phyloP scores from a whole-genome alignment of 148 eudicot species.

The Salicornia ramosissima region DNA sequence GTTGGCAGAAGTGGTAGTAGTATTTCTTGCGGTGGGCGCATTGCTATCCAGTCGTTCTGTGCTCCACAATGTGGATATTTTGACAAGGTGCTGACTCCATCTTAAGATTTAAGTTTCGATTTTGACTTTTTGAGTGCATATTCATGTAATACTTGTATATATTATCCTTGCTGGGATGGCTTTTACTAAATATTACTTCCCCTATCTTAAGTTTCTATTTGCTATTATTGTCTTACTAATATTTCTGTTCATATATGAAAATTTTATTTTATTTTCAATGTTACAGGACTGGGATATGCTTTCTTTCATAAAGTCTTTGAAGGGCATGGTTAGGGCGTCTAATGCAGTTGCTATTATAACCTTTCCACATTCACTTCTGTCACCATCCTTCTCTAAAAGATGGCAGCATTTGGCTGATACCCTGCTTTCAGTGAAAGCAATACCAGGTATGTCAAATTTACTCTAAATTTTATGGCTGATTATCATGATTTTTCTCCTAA shows the following conservation, averaged over 20 bases:
- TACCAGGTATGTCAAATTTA: slow-evolving; percentile 52
- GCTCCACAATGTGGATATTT: slow-evolving; percentile 86
- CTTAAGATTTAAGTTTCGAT: neutral
- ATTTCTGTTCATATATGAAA: neutral
- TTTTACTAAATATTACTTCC: neutral
- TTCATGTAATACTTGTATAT: neutral
- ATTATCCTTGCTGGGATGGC: neutral
- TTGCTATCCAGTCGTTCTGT: slow-evolving; percentile 87
- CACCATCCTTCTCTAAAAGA: slow-evolving; percentile 69
- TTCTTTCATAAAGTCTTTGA: slow-evolving; percentile 75
- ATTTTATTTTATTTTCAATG: too few species aligned
- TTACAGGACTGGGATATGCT: slow-evolving; percentile 91
- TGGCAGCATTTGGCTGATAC: slow-evolving; percentile 98
- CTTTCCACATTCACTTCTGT: slow-evolving; percentile 71
- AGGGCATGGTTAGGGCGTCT: slow-evolving; percentile 62
- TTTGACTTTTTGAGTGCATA: neutral
- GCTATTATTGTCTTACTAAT: neutral
- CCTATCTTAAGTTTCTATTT: neutral
- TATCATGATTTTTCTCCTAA: neutral
- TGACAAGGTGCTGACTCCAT: slow-evolving; percentile 40
- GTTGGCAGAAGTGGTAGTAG: slow-evolving; percentile 41
- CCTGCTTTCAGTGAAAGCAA: slow-evolving; percentile 79
- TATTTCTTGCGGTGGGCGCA: slow-evolving; percentile 53
- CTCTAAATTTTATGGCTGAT: neutral
- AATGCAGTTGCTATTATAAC: slow-evolving; percentile 80